Evolutionary conservation across 192 early-diverging fungal genomes (phyloP).

Genomic region (Gryganskiella cystojenkinii): DNA sequence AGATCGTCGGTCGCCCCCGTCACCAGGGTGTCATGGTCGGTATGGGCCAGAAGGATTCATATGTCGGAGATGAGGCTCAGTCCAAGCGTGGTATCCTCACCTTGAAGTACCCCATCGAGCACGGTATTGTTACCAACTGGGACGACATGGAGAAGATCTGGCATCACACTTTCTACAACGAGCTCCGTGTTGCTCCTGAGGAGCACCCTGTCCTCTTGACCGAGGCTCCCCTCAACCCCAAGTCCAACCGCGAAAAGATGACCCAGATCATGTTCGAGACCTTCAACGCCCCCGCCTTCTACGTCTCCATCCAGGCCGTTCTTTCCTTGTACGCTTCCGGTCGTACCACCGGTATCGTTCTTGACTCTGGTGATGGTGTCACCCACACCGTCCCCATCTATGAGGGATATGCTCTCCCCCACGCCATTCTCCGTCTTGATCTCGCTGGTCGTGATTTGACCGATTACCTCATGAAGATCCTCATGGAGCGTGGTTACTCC

Average conservation of each 20-base stretch:
- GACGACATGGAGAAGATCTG: conserved; percentile 96
- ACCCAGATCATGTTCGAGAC: conserved; percentile 99
- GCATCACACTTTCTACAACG: conserved; percentile 99
- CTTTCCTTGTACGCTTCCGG: conserved; percentile 97
- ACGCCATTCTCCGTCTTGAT: conserved; percentile 97
- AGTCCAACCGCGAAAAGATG: conserved; percentile 99
- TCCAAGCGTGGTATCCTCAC: conserved; percentile 91
- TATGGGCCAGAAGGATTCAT: conserved; percentile 92
- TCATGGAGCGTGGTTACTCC: conserved; percentile 96
- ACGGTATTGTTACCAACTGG: conserved; percentile 95
- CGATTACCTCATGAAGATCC: conserved; percentile 92
- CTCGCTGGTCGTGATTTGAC: conserved; percentile 98
- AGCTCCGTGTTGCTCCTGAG: conserved; percentile 97
- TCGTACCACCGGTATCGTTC: conserved; percentile 97
- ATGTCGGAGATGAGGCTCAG: conserved; percentile 92
- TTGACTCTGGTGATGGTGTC: conserved; percentile 99
- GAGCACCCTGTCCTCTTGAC: conserved; percentile 98
- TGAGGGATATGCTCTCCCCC: conserved; percentile 95
- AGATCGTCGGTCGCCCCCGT: conserved; percentile 88
- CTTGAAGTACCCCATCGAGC: conserved; percentile 90
- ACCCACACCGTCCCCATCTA: conserved; percentile 98
- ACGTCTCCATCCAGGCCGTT: conserved; percentile 95
- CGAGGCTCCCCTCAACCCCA: conserved; percentile 98
- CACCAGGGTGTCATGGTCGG: conserved; percentile 92
- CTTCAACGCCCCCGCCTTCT: conserved; percentile 97